Conservation (phyloP, 1,284 basidiomycete genomes). For the Fomitopsis betulina region DNA sequence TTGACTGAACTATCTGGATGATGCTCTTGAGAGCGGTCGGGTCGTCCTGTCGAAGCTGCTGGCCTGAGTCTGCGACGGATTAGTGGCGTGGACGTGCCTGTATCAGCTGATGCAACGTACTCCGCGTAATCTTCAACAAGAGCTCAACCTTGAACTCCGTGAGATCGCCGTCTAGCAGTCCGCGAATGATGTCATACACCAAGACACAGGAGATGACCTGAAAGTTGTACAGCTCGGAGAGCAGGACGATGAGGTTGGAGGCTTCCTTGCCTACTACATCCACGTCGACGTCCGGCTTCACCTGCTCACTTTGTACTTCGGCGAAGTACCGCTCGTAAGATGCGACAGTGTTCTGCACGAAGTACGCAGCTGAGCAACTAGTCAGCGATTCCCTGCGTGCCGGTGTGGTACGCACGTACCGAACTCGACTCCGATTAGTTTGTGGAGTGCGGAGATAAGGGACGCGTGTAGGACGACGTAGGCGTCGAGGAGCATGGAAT, state of each 20-base stretch:
- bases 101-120: constrained; percentile 40
- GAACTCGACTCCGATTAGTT: constrained; percentile 87
- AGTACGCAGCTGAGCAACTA: constrained; percentile 59
- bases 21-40: constrained; percentile 83
- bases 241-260: constrained; percentile 82
- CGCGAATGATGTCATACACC: constrained; percentile 87
- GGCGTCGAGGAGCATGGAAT: constrained; percentile 83
- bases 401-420: constrained; percentile 37
- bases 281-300: constrained; percentile 15
- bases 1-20: constrained; percentile 77
- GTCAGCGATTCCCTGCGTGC: background rate
- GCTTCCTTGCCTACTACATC: constrained; percentile 75
- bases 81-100: background rate
- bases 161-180: constrained; percentile 64
- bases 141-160: constrained; percentile 85
- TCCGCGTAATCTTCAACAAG: constrained; percentile 80
- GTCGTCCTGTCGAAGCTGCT: constrained; percentile 86
- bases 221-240: constrained; percentile 95
- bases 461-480: constrained; percentile 91
- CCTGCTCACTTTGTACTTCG: constrained; percentile 15
- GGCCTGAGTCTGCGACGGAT: constrained; percentile 63
- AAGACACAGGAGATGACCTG: constrained; percentile 87
- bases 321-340: constrained; percentile 61
- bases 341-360: constrained; percentile 66
- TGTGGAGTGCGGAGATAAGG: constrained; percentile 82